Percentiles rank a stretch among this genome's conserved stretches.
Evolutionary conservation across 2,329 filamentous ascomycete species (phyloP).

Genomic region (Fusarium sp.): DNA sequence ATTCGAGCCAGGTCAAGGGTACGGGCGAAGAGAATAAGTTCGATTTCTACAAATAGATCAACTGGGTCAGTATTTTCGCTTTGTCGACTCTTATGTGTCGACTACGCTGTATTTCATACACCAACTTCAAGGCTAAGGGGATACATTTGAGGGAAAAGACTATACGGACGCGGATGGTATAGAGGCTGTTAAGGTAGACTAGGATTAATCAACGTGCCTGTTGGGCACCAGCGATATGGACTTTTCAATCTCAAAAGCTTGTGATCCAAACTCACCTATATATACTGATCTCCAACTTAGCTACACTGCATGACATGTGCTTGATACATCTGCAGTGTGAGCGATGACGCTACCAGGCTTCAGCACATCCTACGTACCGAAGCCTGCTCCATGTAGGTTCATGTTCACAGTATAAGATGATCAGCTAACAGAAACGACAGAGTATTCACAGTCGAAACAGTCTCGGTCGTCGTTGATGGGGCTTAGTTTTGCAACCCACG

Average conservation of each 20-base stretch:
- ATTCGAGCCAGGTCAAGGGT: conserved; percentile 95
- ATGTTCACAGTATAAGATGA: neutral
- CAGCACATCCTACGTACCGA: neutral
- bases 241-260: neutral
- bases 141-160: conserved; percentile 26
- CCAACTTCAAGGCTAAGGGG: conserved; percentile 15
- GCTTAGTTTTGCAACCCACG: neutral
- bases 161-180: conserved; percentile 14
- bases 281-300: neutral
- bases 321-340: neutral
- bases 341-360: neutral
- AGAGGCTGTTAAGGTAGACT: conserved; percentile 26
- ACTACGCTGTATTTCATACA: conserved; percentile 42
- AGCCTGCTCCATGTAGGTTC: neutral
- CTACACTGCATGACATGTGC: neutral
- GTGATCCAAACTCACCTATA: conserved; percentile 1
- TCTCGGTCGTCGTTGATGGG: neutral
- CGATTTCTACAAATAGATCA: conserved; percentile 85
- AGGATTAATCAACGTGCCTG: conserved; percentile 33
- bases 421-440: neutral
- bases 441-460: neutral
- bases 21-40: conserved; percentile 76
- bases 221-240: conserved; percentile 14
- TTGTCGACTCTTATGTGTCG: conserved; percentile 26
- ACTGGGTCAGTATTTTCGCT: conserved; percentile 9